Percentiles rank a stretch among this genome's conserved stretches.
Conservation (phyloP, 2,329 filamentous ascomycete genomes). For the Cercospora sp. region DNA sequence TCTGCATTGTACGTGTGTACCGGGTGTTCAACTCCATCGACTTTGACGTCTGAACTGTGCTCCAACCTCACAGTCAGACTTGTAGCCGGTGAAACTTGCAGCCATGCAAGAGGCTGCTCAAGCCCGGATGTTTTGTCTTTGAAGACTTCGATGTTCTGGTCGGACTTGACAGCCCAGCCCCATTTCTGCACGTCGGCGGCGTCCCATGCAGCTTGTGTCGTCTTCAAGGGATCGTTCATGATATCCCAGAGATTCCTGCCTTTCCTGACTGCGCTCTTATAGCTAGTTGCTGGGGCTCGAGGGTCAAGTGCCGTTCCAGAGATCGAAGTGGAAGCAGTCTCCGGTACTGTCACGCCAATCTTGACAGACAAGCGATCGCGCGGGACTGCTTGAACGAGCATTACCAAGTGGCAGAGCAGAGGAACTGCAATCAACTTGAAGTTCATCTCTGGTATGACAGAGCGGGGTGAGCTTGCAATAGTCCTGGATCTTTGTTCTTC, state of each 20-base stretch:
- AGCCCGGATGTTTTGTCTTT: slow-evolving; percentile 13
- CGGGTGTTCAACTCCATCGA: neutral
- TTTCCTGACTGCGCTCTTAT: slow-evolving; percentile 9
- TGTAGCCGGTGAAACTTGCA: neutral
- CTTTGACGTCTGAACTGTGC: slow-evolving; percentile 4
- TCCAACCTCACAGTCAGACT: slow-evolving; percentile 1
- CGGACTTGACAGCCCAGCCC: slow-evolving; percentile 10
- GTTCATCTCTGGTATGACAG: slow-evolving; percentile 3
- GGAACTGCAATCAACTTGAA: neutral
- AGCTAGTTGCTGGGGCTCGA: slow-evolving; percentile 9
- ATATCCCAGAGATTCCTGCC: slow-evolving; percentile 1
- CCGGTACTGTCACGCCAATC: neutral
- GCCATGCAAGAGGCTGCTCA: neutral
- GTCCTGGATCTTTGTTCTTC: neutral
- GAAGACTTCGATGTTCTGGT: slow-evolving; percentile 9
- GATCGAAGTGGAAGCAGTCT: neutral
- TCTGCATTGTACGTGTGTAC: neutral
- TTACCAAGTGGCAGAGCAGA: neutral
- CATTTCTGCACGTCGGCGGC: slow-evolving; percentile 4
- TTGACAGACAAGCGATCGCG: neutral
- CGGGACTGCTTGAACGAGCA: neutral
- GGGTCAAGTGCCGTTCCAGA: neutral
- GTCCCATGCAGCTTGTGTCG: slow-evolving; percentile 4
- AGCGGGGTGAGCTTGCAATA: neutral
- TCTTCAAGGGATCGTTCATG: slow-evolving; percentile 3